A percentile compares a stretch with the other conserved stretches of the same genome.
Evolutionary conservation across 192 early-diverging fungal genomes (phyloP).

Genomic region (Pilaira anomala): DNA sequence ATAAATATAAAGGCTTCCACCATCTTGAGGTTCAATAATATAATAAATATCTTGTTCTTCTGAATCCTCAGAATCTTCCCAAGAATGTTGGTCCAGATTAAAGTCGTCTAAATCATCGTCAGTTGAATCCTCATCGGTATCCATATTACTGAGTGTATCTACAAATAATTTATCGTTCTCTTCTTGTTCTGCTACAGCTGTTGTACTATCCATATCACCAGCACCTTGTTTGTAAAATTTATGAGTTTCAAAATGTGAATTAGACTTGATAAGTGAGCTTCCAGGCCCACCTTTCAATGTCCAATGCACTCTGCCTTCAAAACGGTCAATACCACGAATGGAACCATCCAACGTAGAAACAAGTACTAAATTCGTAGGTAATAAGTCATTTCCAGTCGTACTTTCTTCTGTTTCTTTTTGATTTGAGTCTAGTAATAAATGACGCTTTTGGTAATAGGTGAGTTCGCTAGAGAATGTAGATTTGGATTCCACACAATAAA

Average conservation of each 20-base stretch:
- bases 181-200: neutral
- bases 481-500: slow-evolving; percentile 2
- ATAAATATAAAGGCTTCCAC: slow-evolving; percentile 64
- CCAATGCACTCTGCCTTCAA: slow-evolving; percentile 61
- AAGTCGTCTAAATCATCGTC: neutral
- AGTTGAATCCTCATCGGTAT: slow-evolving; percentile 20
- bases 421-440: neutral
- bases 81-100: neutral
- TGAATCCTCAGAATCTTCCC: neutral
- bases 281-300: slow-evolving; percentile 44
- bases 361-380: slow-evolving; percentile 44
- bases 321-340: slow-evolving; percentile 60
- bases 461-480: neutral
- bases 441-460: neutral
- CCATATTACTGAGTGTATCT: neutral
- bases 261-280: slow-evolving; percentile 46
- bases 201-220: neutral
- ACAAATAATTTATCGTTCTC: neutral
- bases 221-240: neutral
- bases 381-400: neutral
- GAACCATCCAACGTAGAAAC: slow-evolving; percentile 74
- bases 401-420: neutral
- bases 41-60: slow-evolving; percentile 51
- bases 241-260: slow-evolving; percentile 28
- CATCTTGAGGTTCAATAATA: slow-evolving; percentile 72